Evolutionary conservation across 257 asterid species (phyloP), one percentile per base, ranked within the genome.

Genomic region (Lycium barbarum): DNA sequence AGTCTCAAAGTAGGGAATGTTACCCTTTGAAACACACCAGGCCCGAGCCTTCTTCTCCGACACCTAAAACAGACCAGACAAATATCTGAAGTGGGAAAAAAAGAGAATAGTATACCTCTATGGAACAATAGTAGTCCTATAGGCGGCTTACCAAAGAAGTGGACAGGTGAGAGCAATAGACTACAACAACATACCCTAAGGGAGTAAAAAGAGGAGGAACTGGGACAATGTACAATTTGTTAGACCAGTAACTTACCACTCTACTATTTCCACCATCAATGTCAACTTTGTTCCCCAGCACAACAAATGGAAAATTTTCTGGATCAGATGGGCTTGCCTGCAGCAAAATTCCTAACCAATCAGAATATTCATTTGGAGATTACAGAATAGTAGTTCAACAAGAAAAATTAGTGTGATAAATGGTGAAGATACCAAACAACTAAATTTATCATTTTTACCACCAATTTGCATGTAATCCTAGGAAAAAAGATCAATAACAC

Each of bases 281-380:
- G 81, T 97, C 99, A 89, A 88, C 84, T 94, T 97, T 97, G 94
- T 97, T 97, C 76, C 99, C 99, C 62, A 97, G 89, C 91, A 97
- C 99, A 88, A 97, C 96, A 92, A 97, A 97, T 55, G 98, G 98
- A 86, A 97, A 97, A 85, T 97, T 95, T 84, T 97, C 99, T 36
- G 98, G 99, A 88, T 97, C 98, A 3, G 98, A 89, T 78, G 99
- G 99, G 85, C 97, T 94, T 49, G 99, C 98, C 99, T 97, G 98
- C 92, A 91, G 57, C 33, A 40, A 70, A 83, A 85, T 66, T 83
- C 71, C 20, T 35, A 2, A 3, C 17, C 5, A 58, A 33, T 85
- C 83, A 80, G 79, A 36, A 57, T 51, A 80, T 18, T 54, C 35
- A 76, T 51, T 26, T 13, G 8, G 63, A 76, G 20, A 76, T 26